A percentile compares a stretch with the other conserved stretches of the same genome.
These are phyloP conservation scores for Nematocida displodere DNA, from an alignment of 371 early-diverging fungal species.

Conservation along the genomic window DNA sequence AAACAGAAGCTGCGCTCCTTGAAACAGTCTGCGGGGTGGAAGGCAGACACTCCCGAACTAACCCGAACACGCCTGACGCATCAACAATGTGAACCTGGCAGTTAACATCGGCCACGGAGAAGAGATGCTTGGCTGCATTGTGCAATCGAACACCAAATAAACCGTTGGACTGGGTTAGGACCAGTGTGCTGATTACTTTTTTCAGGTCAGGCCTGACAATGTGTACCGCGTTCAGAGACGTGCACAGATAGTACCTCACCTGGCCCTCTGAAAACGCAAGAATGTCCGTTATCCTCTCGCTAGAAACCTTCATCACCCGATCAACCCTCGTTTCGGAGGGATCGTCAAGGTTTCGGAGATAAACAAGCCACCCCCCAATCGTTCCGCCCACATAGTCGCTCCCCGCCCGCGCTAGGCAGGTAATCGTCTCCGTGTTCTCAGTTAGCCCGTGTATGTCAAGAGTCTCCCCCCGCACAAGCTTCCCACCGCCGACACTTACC, in stretches of 20 bases:
- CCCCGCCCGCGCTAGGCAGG: not conserved
- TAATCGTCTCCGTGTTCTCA: slow-evolving; percentile 14
- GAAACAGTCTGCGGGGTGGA: too few relatives aligned
- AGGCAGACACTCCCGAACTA: too few relatives aligned
- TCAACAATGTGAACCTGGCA: too few relatives aligned
- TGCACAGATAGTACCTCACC: slow-evolving; percentile 18
- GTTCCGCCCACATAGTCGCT: slow-evolving; percentile 5
- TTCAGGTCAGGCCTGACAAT: too few relatives aligned
- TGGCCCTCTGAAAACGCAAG: not conserved
- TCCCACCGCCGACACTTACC: not conserved
- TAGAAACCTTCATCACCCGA: not conserved
- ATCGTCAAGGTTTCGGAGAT: not conserved
- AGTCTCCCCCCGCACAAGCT: not conserved
- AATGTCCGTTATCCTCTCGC: not conserved
- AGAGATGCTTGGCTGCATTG: not conserved
- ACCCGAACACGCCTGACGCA: too few relatives aligned
- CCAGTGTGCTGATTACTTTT: too few relatives aligned
- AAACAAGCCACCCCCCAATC: slow-evolving; percentile 42
- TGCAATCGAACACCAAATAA: not conserved
- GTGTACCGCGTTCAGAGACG: not conserved
- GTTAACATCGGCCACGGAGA: not conserved
- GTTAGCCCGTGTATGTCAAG: not conserved
- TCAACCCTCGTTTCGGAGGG: not conserved
- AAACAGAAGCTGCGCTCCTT: too few relatives aligned
- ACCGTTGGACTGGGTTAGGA: not conserved